phyloP scores from a whole-genome alignment of 768 basidiomycete genomes.

The Trametopsis cervina region DNA sequence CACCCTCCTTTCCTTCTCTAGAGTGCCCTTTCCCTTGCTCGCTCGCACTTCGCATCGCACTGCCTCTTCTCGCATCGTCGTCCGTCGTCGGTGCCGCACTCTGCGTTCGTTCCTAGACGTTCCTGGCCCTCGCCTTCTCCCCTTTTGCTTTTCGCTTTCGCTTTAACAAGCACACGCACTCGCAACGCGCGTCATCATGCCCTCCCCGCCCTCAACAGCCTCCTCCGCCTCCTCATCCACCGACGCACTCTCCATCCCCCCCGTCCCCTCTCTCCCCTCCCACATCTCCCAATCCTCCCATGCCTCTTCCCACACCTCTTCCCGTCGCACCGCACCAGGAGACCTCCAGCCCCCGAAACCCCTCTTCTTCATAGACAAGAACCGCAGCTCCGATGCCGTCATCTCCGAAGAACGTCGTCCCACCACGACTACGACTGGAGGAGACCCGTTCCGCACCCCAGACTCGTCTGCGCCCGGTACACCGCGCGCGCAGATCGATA shows the following conservation, averaged over 20 bases:
- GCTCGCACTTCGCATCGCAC: too few relatives aligned
- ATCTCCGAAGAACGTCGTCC: conserved; percentile 7
- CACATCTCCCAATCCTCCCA: too few relatives aligned
- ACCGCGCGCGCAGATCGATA: conserved; percentile 1
- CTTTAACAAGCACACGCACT: too few relatives aligned
- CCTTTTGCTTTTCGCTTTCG: too few relatives aligned
- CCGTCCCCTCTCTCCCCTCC: conserved; percentile 2
- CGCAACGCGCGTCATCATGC: conserved; percentile 5
- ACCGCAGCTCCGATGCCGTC: conserved; percentile 2
- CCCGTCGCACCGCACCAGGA: conserved; percentile 7
- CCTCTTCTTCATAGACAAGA: conserved; percentile 16
- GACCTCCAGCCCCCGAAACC: conserved; percentile 11
- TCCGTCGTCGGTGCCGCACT: too few relatives aligned
- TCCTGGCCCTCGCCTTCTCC: too few relatives aligned
- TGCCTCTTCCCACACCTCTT: too few relatives aligned
- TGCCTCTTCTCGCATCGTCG: too few relatives aligned
- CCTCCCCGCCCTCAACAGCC: conserved; percentile 11
- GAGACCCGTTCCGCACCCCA: conserved; percentile 13
- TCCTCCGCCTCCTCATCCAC: conserved; percentile 13
- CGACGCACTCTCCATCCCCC: conserved; percentile 2
- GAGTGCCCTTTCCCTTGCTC: too few relatives aligned
- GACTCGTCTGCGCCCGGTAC: conserved; percentile 2
- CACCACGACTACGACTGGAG: neutral
- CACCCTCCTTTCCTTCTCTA: too few relatives aligned
- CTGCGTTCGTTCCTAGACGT: too few relatives aligned